phyloP scores from a whole-genome alignment of 2,329 filamentous ascomycete species.

The Incumbomyces delicatus region DNA sequence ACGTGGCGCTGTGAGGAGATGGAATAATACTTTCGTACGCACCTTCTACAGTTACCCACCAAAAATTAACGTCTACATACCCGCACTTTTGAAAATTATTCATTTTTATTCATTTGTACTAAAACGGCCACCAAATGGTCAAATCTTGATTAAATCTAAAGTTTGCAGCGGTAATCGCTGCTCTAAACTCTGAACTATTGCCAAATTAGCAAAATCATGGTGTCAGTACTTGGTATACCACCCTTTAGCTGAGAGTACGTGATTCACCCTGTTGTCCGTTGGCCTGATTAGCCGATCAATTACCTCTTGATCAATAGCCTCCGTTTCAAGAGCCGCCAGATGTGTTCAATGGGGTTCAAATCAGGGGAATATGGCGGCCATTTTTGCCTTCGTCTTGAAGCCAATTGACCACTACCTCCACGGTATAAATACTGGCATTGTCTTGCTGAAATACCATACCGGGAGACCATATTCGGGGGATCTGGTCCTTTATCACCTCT shows the following conservation, averaged over 20 bases:
- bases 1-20: too few species aligned
- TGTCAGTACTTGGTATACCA: slow-evolving; percentile 9
- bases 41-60: too few species aligned
- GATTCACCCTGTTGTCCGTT: neutral
- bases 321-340: slow-evolving; percentile 20
- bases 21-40: too few species aligned
- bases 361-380: slow-evolving; percentile 21
- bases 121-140: too few species aligned
- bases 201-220: neutral
- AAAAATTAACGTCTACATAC: too few species aligned
- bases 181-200: too few species aligned
- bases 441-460: slow-evolving; percentile 18
- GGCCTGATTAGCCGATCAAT: slow-evolving; percentile 5
- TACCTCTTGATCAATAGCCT: neutral
- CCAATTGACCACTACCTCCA: slow-evolving; percentile 8
- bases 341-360: slow-evolving; percentile 24
- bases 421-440: slow-evolving; percentile 19
- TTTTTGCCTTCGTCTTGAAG: slow-evolving; percentile 12
- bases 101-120: too few species aligned
- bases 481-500: slow-evolving; percentile 10
- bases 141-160: too few species aligned
- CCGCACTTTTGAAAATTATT: too few species aligned
- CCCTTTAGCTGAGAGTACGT: slow-evolving; percentile 1
- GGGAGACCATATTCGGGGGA: slow-evolving; percentile 5
- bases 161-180: too few species aligned